Evolutionary conservation across 1,284 basidiomycete genomes (phyloP).

Genomic region (Naganishia cerealis): DNA sequence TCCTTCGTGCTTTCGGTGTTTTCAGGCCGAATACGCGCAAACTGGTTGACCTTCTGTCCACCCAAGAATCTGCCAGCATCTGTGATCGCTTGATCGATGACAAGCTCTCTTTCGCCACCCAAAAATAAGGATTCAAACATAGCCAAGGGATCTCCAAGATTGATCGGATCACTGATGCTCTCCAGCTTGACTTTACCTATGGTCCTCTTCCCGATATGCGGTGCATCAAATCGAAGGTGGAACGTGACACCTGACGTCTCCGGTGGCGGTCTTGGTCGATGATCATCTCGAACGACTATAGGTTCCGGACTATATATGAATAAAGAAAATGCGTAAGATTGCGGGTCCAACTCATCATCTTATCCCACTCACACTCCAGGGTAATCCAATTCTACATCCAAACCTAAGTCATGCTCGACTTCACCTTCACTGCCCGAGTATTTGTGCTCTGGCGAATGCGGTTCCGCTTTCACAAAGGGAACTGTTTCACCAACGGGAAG

Average conservation of each 20-base stretch:
- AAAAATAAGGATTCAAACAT: conserved; percentile 25
- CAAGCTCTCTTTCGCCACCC: conserved; percentile 20
- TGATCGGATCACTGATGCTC: conserved; percentile 14
- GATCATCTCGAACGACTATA: neutral
- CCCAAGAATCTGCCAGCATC: conserved; percentile 10
- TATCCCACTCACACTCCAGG: neutral
- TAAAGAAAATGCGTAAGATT: neutral
- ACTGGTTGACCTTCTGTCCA: conserved; percentile 24
- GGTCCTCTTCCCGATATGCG: conserved; percentile 4
- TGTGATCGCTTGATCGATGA: conserved; percentile 8
- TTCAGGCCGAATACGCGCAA: conserved; percentile 19
- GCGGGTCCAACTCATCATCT: neutral
- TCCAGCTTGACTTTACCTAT: conserved; percentile 19
- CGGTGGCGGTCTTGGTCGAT: neutral
- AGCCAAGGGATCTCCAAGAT: conserved; percentile 12
- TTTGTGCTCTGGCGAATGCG: neutral
- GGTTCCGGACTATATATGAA: conserved; percentile 11
- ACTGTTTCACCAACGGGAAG: neutral
- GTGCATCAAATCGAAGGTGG: conserved; percentile 15
- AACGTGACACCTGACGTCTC: conserved; percentile 4
- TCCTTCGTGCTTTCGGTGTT: conserved; percentile 5
- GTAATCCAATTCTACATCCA: conserved; percentile 6
- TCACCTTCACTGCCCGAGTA: conserved; percentile 27
- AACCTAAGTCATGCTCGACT: conserved; percentile 25
- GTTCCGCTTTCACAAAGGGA: conserved; percentile 4